These are phyloP conservation scores for Lipomyces chichibuensis DNA, from an alignment of 805 yeast genomes.

Conservation along the genomic window DNA sequence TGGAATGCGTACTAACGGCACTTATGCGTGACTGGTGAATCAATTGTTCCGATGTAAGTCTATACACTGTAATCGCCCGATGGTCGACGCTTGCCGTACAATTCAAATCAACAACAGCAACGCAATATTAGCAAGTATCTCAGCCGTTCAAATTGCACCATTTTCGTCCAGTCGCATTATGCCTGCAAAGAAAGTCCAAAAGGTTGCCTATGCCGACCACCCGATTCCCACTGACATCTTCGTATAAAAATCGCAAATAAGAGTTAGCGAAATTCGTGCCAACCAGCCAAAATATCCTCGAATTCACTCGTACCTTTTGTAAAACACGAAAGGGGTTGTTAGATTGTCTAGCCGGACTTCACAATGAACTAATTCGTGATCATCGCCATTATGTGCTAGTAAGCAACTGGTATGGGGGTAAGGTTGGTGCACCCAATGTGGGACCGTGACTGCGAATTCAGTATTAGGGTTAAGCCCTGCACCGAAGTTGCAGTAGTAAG, in stretches of 20 bases:
- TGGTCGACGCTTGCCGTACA: background rate
- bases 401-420: background rate
- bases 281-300: background rate
- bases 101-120: background rate
- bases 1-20: background rate
- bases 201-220: background rate
- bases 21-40: too few relatives aligned
- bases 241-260: background rate
- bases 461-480: conserved; percentile 10
- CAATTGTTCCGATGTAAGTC: too few relatives aligned
- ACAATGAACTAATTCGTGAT: background rate
- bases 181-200: background rate
- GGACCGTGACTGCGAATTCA: conserved; percentile 9
- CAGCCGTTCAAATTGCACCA: background rate
- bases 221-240: background rate
- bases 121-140: background rate
- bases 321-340: background rate
- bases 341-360: background rate
- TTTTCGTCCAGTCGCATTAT: background rate
- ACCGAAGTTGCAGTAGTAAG: background rate
- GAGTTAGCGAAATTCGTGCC: background rate
- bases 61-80: background rate
- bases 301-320: background rate
- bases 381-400: too few relatives aligned
- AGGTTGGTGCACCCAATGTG: background rate